phyloP scores from a whole-genome alignment of 176 grass and related monocot genomes.

The Chrysopogon serrulatus region DNA sequence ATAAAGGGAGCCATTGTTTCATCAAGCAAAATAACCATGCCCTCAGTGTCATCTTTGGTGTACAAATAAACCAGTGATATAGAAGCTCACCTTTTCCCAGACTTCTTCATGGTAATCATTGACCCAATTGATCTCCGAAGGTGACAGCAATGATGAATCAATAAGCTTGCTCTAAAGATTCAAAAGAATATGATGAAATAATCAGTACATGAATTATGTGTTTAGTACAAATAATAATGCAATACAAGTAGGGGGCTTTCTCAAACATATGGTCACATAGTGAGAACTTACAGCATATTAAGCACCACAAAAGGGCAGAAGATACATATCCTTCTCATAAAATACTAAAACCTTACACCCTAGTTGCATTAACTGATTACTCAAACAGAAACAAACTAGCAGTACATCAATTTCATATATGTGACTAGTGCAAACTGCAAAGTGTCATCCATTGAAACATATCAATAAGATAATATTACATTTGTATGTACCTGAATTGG shows the following conservation, averaged over 20 bases:
- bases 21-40: neutral
- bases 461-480: conserved; percentile 11
- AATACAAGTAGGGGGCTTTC: neutral
- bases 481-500: conserved; percentile 76
- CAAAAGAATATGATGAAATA: neutral
- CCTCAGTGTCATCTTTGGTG: neutral
- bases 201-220: conserved; percentile 3
- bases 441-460: conserved; percentile 1
- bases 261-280: neutral
- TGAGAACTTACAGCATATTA: neutral
- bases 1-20: neutral
- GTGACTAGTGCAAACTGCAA: neutral
- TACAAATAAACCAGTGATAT: neutral
- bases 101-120: conserved; percentile 78
- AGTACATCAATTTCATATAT: neutral
- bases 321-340: neutral
- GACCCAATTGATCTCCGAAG: conserved; percentile 71
- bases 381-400: neutral
- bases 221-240: neutral
- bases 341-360: neutral
- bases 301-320: neutral
- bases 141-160: conserved; percentile 61
- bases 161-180: conserved; percentile 70
- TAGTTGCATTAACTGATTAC: neutral
- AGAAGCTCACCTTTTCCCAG: conserved; percentile 73